Evolutionary conservation across 192 early-diverging fungal genomes (phyloP).

Genomic region (Coemansia sp.): DNA sequence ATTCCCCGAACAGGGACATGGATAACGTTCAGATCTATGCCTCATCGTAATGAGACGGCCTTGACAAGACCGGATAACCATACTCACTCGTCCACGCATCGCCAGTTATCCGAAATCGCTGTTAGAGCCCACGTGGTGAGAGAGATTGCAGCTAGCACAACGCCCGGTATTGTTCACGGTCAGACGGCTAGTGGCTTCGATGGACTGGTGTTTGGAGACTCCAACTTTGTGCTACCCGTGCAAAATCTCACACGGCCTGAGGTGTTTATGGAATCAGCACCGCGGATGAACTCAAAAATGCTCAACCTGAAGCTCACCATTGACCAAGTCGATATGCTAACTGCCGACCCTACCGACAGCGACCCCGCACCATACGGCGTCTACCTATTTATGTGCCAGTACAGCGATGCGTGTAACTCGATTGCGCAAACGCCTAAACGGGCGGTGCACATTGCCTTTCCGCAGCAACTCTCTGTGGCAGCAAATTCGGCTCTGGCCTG

Average conservation of each 20-base stretch:
- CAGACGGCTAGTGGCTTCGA: conserved; percentile 1
- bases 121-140: neutral
- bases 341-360: neutral
- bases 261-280: neutral
- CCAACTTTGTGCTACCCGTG: conserved; percentile 8
- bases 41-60: neutral
- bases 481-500: neutral
- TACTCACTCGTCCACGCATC: neutral
- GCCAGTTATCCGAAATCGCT: neutral
- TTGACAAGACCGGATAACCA: neutral
- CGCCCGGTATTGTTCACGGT: neutral
- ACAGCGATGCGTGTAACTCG: conserved; percentile 16
- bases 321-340: conserved; percentile 12
- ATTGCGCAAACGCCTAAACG: conserved; percentile 14
- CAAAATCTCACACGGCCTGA: conserved; percentile 4
- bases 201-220: conserved; percentile 4
- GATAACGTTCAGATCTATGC: conserved; percentile 4
- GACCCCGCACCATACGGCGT: neutral
- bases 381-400: conserved; percentile 19
- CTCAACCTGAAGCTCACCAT: conserved; percentile 12
- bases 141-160: neutral
- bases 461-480: neutral
- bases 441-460: conserved; percentile 15
- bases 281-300: neutral
- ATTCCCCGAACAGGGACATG: conserved; percentile 11